Evolutionary conservation across 73 alveolate species (phyloP), one percentile per base, ranked within the genome.

Genomic region (Blepharisma stoltei): DNA sequence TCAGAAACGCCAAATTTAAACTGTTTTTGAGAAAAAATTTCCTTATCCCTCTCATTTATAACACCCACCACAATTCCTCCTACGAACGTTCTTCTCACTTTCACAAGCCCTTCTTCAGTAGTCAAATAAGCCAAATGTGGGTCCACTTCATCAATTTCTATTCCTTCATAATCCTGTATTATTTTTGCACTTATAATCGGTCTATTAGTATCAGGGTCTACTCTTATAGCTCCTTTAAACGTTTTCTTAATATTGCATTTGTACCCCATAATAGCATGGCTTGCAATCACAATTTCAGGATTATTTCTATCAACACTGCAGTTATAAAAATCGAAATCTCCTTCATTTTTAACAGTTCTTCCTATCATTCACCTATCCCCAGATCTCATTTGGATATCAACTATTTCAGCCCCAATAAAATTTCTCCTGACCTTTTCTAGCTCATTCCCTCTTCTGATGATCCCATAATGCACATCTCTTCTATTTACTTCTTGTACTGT

Each of bases 1-100:
- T 32, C 41, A 32, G 41, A 32, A 32, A 32, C 41, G 41, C 41
- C 41, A 32, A 32, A 32, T 32, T 32, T 32, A 32, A 32, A 32
- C 41, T 32, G 41, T 3, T 32, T 32, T 32, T 32, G 41, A 32
- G 41, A 32, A 32, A 32, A 32, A 32, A 32, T 32, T 0, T 32
- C 41, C 41, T 32, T 32, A 32, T 32, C 41, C 41, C 41, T 32
- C 46, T 60, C 23, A 25, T 60, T 38, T 18, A 60, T 0, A 14
- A 60, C 73, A 8, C 23, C 73, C 73, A 60, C 18, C 0, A 60
- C 4, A 14, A 14, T 60, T 60, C 49, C 73, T 25, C 73, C 73
- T 14, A 60, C 23, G 46, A 60, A 60, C 2, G 14, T 60, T 25
- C 73, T 60, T 4, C 73, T 14, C 5, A 60, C 73, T 60, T 38